These are phyloP conservation scores for Cucumis cinereus DNA, from an alignment of 306 rosid species.

Conservation along the genomic window DNA sequence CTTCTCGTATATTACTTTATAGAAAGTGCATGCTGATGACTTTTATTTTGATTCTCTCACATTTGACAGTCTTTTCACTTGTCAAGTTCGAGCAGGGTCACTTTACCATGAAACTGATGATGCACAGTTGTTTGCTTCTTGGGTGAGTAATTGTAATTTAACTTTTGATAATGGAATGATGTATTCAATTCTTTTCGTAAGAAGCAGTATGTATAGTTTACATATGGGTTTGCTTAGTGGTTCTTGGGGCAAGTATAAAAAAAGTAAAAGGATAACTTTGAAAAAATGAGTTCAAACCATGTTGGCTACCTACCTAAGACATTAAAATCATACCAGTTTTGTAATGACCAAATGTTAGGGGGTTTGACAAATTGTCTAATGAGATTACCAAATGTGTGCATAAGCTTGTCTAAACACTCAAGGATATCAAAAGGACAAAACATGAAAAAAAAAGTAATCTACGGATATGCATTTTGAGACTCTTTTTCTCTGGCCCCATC, in stretches of 20 bases:
- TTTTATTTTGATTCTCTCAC: slow-evolving; percentile 14
- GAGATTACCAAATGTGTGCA: neutral
- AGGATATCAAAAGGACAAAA: neutral
- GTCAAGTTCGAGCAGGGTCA: slow-evolving; percentile 97
- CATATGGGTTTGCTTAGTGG: neutral
- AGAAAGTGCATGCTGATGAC: neutral
- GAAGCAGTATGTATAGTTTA: neutral
- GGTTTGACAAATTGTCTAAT: neutral
- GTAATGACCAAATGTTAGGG: neutral
- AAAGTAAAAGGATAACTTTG: neutral
- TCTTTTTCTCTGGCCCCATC: neutral
- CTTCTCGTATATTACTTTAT: neutral
- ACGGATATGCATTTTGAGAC: neutral
- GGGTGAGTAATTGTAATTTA: slow-evolving; percentile 52
- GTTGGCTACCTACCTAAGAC: neutral
- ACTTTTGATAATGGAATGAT: neutral
- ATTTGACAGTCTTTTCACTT: slow-evolving; percentile 53
- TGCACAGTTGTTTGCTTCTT: slow-evolving; percentile 73
- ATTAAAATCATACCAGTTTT: neutral
- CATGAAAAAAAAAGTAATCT: neutral
- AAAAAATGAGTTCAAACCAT: neutral
- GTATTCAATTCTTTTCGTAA: neutral
- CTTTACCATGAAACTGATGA: slow-evolving; percentile 67
- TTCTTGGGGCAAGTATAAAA: neutral
- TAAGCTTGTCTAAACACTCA: neutral